Evolutionary conservation across 1,284 basidiomycete genomes (phyloP).

Genomic region (Pseudozyma sp.): DNA sequence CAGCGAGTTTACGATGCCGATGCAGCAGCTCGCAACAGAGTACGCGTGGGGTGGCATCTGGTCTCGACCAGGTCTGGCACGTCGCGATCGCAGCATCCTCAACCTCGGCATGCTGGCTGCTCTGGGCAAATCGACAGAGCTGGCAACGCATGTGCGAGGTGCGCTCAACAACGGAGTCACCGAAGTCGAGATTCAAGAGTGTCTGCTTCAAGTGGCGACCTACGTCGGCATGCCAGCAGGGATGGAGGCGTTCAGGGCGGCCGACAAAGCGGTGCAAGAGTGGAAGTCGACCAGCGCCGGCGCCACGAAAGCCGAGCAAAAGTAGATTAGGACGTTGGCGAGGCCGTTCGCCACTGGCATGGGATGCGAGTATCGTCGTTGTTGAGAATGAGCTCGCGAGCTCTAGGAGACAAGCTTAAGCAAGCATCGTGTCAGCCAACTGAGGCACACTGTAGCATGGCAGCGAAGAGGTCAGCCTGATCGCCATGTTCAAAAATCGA

Average conservation of each 20-base stretch:
- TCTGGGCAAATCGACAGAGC: constrained; percentile 35
- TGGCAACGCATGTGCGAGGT: constrained; percentile 40
- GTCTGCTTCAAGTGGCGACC: constrained; percentile 40
- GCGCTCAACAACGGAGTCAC: constrained; percentile 51
- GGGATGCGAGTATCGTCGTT: background rate
- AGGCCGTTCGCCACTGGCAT: no score
- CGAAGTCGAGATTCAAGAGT: constrained; percentile 37
- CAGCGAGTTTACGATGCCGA: constrained; percentile 27
- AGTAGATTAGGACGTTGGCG: background rate
- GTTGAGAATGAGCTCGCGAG: no score
- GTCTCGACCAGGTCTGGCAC: constrained; percentile 31
- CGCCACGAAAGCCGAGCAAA: background rate
- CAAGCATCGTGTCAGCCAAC: no score
- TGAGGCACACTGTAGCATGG: no score
- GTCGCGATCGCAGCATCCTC: constrained; percentile 42
- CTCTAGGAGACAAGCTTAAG: no score
- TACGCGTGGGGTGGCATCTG: constrained; percentile 46
- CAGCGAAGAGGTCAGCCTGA: no score
- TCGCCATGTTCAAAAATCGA: no score
- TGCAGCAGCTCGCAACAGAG: constrained; percentile 38
- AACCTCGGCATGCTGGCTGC: constrained; percentile 47
- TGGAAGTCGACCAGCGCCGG: constrained; percentile 29
- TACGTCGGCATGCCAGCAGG: constrained; percentile 50
- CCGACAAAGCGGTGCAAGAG: constrained; percentile 46
- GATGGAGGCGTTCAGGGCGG: constrained; percentile 41